These are phyloP conservation scores for Galeopsis tetrahit DNA, from an alignment of 257 asterid genomes.

Conservation along the genomic window DNA sequence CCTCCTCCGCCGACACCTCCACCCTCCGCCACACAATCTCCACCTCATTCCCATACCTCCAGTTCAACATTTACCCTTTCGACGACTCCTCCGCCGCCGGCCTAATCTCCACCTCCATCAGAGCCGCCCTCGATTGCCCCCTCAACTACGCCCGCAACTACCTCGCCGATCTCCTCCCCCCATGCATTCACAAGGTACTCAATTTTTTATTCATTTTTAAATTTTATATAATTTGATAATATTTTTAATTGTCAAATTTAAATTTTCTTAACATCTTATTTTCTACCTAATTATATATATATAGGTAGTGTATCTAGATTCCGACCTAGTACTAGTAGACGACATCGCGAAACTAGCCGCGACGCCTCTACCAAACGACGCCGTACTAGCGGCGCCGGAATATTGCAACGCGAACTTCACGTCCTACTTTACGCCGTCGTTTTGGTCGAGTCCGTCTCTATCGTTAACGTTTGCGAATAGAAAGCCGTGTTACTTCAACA, in stretches of 20 bases:
- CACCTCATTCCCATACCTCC: constrained; percentile 72
- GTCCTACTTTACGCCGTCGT: constrained; percentile 86
- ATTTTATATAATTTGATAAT: no score
- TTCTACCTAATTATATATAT: no score
- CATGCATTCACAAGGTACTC: constrained; percentile 42
- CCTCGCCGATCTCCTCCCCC: constrained; percentile 78
- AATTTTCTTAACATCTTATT: no score
- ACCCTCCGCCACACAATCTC: constrained; percentile 51
- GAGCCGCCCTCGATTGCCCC: constrained; percentile 93
- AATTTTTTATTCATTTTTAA: no score
- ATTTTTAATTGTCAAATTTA: no score
- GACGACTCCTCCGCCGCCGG: constrained; percentile 73
- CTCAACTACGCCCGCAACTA: constrained; percentile 92
- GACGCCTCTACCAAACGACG: constrained; percentile 57
- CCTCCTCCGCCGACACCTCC: constrained; percentile 44
- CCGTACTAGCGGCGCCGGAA: constrained; percentile 88
- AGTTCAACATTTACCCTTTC: constrained; percentile 60
- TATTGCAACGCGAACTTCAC: constrained; percentile 96
- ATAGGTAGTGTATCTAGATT: constrained; percentile 77
- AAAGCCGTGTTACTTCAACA: constrained; percentile 83
- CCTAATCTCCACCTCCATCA: constrained; percentile 77
- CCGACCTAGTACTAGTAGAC: constrained; percentile 88
- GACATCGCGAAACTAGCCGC: constrained; percentile 78
- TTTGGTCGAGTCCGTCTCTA: constrained; percentile 91
- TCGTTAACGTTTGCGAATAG: constrained; percentile 72